Percentiles rank a stretch among this genome's conserved stretches.
Conservation (phyloP, 2,329 filamentous ascomycete species). For the Lasiodiplodia gonubiensis region DNA sequence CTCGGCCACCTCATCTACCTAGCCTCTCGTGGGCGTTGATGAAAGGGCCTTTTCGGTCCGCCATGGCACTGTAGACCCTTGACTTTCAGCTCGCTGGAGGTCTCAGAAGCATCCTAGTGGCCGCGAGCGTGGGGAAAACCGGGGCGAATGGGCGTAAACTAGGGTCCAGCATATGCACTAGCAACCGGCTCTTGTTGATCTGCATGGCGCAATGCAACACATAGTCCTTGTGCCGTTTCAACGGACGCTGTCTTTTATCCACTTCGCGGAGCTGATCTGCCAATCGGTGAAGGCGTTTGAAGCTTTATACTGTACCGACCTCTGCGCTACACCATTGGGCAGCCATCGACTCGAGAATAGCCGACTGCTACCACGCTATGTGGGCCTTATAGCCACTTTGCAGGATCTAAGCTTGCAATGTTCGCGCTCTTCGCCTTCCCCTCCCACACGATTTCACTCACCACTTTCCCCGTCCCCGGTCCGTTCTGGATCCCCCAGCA, state of each 20-base stretch:
- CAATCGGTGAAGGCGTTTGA: neutral
- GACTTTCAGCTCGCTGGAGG: neutral
- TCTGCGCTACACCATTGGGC: neutral
- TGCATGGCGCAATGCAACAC: neutral
- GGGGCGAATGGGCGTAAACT: constrained; percentile 4
- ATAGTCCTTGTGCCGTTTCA: neutral
- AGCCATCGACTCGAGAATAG: neutral
- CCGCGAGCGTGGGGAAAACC: constrained; percentile 1
- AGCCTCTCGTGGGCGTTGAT: neutral
- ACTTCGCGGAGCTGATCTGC: neutral
- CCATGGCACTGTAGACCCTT: neutral
- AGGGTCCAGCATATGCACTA: neutral
- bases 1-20: constrained; percentile 4
- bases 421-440: constrained; percentile 50
- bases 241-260: neutral
- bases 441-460: constrained; percentile 55
- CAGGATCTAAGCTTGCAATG: constrained; percentile 50
- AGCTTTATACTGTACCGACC: neutral
- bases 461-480: constrained; percentile 69
- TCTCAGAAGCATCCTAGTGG: neutral
- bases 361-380: neutral
- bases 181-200: neutral
- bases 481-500: constrained; percentile 99
- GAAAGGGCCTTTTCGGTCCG: neutral
- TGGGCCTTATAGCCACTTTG: constrained; percentile 34